Evolutionary conservation across 805 yeast genomes (phyloP).

Genomic region (Tetrapisispora pingtungensis): DNA sequence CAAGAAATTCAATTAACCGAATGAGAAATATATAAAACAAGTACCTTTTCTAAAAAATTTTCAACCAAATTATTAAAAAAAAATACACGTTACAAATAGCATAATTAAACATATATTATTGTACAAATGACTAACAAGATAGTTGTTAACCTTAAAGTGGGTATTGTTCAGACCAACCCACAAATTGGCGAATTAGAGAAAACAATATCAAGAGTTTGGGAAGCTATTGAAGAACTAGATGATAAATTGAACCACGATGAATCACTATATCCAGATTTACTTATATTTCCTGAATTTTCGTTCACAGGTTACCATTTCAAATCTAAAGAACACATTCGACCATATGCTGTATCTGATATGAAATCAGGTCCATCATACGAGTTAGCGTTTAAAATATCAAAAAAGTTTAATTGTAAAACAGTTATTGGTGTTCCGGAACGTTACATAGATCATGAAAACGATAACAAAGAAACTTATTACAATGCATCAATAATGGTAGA

Average conservation of each 20-base stretch:
- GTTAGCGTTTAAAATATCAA: conserved; percentile 50
- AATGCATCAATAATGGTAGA: conserved; percentile 64
- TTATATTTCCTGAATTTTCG: conserved; percentile 76
- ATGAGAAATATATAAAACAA: no score
- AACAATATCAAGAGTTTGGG: conserved; percentile 40
- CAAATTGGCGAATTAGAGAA: conserved; percentile 46
- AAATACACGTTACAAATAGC: no score
- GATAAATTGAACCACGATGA: neutral
- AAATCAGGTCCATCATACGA: conserved; percentile 39
- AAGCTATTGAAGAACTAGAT: conserved; percentile 18
- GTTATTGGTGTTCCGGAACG: conserved; percentile 77
- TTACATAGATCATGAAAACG: neutral
- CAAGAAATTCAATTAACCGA: no score
- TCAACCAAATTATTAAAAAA: no score
- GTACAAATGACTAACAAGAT: neutral
- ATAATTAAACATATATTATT: no score
- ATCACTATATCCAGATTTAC: conserved; percentile 44
- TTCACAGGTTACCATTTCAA: conserved; percentile 74
- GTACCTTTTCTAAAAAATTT: no score
- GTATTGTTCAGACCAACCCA: conserved; percentile 61
- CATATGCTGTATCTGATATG: conserved; percentile 38
- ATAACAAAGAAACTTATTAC: conserved; percentile 32
- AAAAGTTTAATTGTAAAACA: conserved; percentile 47
- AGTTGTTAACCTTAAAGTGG: conserved; percentile 35
- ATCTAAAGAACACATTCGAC: conserved; percentile 37